phyloP scores from a whole-genome alignment of 495 filamentous ascomycete genomes.

The Rusavskia elegans region DNA sequence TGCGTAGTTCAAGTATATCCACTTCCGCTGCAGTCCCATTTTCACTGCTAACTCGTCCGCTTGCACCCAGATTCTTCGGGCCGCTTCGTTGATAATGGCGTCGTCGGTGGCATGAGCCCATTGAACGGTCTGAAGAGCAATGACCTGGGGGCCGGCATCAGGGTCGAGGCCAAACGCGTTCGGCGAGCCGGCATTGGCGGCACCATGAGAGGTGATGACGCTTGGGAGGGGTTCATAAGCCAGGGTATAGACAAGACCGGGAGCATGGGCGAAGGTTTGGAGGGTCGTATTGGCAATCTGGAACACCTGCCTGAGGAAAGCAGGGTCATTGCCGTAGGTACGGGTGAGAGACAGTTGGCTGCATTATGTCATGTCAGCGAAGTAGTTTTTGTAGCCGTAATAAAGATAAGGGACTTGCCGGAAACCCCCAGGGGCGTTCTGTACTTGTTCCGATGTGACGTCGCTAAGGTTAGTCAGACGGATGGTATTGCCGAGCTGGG shows the following conservation, averaged over 20 bases:
- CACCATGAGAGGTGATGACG: constrained; percentile 11
- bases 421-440: constrained; percentile 13
- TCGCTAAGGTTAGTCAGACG: constrained; percentile 15
- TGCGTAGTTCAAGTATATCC: constrained; percentile 12
- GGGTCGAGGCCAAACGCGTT: constrained; percentile 12
- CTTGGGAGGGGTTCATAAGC: constrained; percentile 21
- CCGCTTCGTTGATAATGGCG: constrained; percentile 4
- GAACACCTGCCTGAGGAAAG: constrained; percentile 11
- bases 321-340: constrained; percentile 12
- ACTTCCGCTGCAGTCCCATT: not conserved
- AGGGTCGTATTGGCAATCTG: constrained; percentile 8
- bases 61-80: constrained; percentile 2
- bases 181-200: constrained; percentile 11
- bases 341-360: constrained; percentile 16
- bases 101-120: constrained; percentile 13
- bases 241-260: constrained; percentile 11
- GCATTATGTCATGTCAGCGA: not conserved
- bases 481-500: constrained; percentile 10
- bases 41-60: not conserved
- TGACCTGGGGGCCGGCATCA: constrained; percentile 4
- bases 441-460: constrained; percentile 17
- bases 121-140: constrained; percentile 8
- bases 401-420: constrained; percentile 9
- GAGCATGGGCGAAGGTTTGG: not conserved
- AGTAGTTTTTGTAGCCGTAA: not conserved